Evolutionary conservation across 163 green algal species (phyloP).

Genomic region (Scenedesmus sp.): DNA sequence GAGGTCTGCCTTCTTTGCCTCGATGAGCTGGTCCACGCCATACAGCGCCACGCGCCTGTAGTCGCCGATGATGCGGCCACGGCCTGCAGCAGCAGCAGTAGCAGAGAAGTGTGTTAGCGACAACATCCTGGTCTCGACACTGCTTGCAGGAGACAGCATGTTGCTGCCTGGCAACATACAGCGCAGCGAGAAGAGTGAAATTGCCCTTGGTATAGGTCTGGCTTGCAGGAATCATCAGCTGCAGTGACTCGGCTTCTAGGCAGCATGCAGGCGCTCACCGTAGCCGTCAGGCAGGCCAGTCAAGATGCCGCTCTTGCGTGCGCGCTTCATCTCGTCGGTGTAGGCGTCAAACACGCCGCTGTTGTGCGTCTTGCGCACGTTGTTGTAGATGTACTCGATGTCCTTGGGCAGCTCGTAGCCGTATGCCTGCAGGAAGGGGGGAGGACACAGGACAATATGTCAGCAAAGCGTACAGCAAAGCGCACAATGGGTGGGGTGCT

Average conservation of each 20-base stretch:
- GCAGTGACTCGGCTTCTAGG: too few relatives aligned
- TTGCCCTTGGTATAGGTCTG: too few relatives aligned
- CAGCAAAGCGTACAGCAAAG: not conserved
- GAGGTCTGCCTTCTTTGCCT: constrained; percentile 75
- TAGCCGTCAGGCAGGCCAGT: constrained; percentile 84
- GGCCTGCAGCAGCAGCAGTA: constrained; percentile 7
- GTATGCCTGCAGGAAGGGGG: constrained; percentile 29
- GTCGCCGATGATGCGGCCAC: constrained; percentile 86
- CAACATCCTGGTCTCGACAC: not conserved
- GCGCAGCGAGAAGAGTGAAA: too few relatives aligned
- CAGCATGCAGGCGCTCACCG: constrained; percentile 13
- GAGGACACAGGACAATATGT: not conserved
- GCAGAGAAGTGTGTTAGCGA: not conserved
- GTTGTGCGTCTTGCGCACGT: constrained; percentile 83
- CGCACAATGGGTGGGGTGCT: not conserved
- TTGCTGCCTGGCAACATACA: too few relatives aligned
- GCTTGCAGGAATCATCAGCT: too few relatives aligned
- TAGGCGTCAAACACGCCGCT: constrained; percentile 79
- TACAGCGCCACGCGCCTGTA: constrained; percentile 84
- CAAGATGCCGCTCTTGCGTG: constrained; percentile 77
- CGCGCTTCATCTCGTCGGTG: constrained; percentile 79
- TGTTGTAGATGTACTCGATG: constrained; percentile 70
- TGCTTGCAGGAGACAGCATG: too few relatives aligned
- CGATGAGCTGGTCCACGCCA: constrained; percentile 77
- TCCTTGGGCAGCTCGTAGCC: constrained; percentile 52